Evolutionary conservation across 495 filamentous ascomycete genomes (phyloP).

Genomic region (Talaromyces ruber): DNA sequence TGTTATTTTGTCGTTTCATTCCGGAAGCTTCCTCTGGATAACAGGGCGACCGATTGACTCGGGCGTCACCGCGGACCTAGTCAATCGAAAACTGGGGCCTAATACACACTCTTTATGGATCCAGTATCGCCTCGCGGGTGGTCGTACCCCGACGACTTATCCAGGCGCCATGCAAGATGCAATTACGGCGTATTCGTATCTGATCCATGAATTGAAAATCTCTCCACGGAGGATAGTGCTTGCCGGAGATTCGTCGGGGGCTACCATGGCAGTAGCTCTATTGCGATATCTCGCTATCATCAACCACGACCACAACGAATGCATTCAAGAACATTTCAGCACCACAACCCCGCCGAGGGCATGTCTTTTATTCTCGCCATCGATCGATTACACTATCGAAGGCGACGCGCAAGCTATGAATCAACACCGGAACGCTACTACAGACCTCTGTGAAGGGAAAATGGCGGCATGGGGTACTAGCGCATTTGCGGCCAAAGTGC

Average conservation of each 20-base stretch:
- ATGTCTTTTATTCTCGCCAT: not conserved
- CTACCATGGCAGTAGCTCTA: constrained; percentile 26
- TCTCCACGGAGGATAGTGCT: constrained; percentile 22
- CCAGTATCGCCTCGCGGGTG: constrained; percentile 11
- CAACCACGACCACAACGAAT: not conserved
- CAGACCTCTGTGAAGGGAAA: not conserved
- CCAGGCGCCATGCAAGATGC: not conserved
- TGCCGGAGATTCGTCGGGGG: constrained; percentile 35
- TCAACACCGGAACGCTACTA: not conserved
- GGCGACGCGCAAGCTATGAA: not conserved
- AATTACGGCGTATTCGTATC: constrained; percentile 9
- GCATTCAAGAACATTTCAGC: not conserved
- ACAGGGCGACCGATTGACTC: constrained; percentile 7
- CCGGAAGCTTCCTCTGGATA: constrained; percentile 9
- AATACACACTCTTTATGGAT: constrained; percentile 10
- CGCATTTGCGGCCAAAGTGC: not conserved
- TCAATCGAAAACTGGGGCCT: constrained; percentile 8
- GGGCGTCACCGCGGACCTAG: not conserved
- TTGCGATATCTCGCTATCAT: constrained; percentile 18
- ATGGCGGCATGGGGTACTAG: not conserved
- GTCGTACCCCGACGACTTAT: not conserved
- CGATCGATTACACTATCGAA: not conserved
- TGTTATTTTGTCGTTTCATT: constrained; percentile 12
- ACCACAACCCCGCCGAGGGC: not conserved
- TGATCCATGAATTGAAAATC: constrained; percentile 19